Conservation (phyloP, 2,329 filamentous ascomycete genomes). For the Cladosporium colombiae region DNA sequence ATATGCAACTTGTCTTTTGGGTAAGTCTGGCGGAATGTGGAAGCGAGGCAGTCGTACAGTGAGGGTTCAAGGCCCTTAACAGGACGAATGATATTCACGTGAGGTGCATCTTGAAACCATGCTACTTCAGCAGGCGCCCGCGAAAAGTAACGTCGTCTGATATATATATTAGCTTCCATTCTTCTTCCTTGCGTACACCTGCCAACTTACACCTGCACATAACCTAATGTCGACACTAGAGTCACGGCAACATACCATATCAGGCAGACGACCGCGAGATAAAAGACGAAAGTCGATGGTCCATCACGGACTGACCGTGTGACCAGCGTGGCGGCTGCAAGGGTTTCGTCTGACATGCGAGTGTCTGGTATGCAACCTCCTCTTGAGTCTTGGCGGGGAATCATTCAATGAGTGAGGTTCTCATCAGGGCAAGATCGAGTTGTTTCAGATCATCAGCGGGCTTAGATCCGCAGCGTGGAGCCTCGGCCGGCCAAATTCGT, state of each 20-base stretch:
- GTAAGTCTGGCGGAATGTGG: constrained; percentile 81
- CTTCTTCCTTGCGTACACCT: constrained; percentile 23
- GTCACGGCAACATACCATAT: constrained; percentile 50
- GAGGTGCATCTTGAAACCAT: constrained; percentile 59
- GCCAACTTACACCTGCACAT: constrained; percentile 58
- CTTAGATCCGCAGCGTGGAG: constrained; percentile 8
- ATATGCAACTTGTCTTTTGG: constrained; percentile 74
- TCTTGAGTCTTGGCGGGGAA: constrained; percentile 17
- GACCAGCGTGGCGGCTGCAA: constrained; percentile 27
- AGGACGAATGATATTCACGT: constrained; percentile 88
- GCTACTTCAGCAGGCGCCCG: constrained; percentile 40
- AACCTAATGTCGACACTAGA: constrained; percentile 59
- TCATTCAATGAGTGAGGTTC: constrained; percentile 7
- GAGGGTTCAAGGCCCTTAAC: constrained; percentile 89
- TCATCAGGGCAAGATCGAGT: not conserved
- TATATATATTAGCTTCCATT: not conserved
- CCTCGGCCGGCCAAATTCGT: constrained; percentile 4
- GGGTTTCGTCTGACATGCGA: constrained; percentile 32
- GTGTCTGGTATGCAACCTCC: constrained; percentile 9
- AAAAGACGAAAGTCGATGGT: constrained; percentile 28
- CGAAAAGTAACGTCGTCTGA: constrained; percentile 58
- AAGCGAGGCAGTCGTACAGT: constrained; percentile 88
- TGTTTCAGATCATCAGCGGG: not conserved
- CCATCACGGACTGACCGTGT: constrained; percentile 20
- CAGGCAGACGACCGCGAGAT: constrained; percentile 32